Evolutionary conservation across 495 filamentous ascomycete genomes (phyloP), one percentile per base, ranked within the genome.

Genomic region (Penicillium canariense): DNA sequence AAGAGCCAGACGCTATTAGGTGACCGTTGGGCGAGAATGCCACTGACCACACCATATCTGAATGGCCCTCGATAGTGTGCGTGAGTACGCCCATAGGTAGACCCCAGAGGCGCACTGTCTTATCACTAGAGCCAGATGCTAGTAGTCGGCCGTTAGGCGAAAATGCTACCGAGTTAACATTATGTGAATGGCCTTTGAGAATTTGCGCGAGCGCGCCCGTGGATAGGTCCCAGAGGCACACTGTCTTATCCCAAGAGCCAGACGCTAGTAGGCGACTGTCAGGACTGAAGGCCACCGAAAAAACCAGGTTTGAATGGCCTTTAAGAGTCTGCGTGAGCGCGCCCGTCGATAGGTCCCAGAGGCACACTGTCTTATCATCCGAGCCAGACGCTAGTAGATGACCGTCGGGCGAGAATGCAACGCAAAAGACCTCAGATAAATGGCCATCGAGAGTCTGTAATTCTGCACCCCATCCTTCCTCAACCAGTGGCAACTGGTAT

Each of bases 131-230:
- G 20, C 39, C 54, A 3, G 67, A 63, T 0, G 59, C 67, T n/a
- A 69, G 31, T 0, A 49, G n/a, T 3, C 14, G 43, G 26, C 53
- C 61, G 23, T 68, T 59, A 8, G 51, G 48, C 9, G 67, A 74
- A 49, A 69, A 68, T 3, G 54, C 58, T 12, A 66, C 52, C 14
- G 56, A 53, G 17, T 20, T 10, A 2, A 6, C 4, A 5, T 4
- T 31, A 8, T 9, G 12, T 12, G 32, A 35, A 35, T 38, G 15
- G 35, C 35, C 35, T 8, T 22, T n/a, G n/a, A n/a, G n/a, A n/a
- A n/a, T n/a, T n/a, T n/a, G n/a, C n/a, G n/a, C n/a, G n/a, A n/a
- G n/a, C n/a, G n/a, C n/a, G n/a, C n/a, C n/a, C n/a, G n/a, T n/a
- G n/a, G n/a, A n/a, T n/a, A n/a, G n/a, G n/a, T n/a, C n/a, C n/a